Conservation (phyloP, 2,329 filamentous ascomycete species). For the Leptographium wingfieldii region DNA sequence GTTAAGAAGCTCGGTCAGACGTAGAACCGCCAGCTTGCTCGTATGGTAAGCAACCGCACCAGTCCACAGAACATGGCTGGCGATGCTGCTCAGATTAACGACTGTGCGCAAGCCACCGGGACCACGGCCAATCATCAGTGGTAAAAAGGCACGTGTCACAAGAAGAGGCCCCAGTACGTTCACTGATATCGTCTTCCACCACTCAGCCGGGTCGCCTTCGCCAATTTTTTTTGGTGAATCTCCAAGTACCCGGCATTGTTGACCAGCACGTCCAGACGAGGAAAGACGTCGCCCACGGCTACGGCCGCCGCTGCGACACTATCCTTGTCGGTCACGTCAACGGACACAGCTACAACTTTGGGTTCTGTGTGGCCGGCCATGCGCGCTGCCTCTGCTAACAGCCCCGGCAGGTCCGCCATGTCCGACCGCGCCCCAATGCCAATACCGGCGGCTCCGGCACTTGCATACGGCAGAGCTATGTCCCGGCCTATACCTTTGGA, state of each 20-base stretch:
- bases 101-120: constrained; percentile 23
- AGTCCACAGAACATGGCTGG: constrained; percentile 19
- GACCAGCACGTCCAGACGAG: constrained; percentile 25
- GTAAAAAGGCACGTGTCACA: constrained; percentile 32
- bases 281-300: constrained; percentile 19
- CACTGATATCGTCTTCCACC: constrained; percentile 34
- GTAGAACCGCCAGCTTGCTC: constrained; percentile 29
- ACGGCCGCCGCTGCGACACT: constrained; percentile 22
- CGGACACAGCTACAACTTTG: constrained; percentile 16
- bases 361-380: constrained; percentile 16
- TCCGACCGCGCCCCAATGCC: constrained; percentile 36
- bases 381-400: constrained; percentile 23
- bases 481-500: constrained; percentile 16
- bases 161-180: constrained; percentile 38
- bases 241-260: constrained; percentile 30
- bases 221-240: constrained; percentile 18
- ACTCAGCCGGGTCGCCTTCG: constrained; percentile 28
- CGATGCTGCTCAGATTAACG: constrained; percentile 27
- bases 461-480: constrained; percentile 30
- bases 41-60: constrained; percentile 32
- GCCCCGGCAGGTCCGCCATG: constrained; percentile 25
- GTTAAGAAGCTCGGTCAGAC: constrained; percentile 30
- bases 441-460: constrained; percentile 34
- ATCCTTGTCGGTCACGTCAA: constrained; percentile 23
- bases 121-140: constrained; percentile 23